Percentiles rank a stretch among this genome's conserved stretches.
phyloP scores from a whole-genome alignment of 805 yeast genomes.

The Citeromyces matritensis region DNA sequence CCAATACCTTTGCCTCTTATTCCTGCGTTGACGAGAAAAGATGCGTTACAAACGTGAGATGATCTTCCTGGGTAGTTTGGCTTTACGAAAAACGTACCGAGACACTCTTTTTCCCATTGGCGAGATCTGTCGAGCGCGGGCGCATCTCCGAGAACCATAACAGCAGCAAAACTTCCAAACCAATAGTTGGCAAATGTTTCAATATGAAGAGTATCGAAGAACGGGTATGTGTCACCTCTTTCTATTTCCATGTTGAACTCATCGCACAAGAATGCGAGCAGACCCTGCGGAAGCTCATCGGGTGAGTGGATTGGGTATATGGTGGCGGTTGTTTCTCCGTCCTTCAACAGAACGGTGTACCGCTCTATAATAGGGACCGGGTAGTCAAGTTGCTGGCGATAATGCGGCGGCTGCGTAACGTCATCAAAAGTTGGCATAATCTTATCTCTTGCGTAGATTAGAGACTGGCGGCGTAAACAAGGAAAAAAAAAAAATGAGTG shows the following conservation, averaged over 20 bases:
- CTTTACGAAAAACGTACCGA: constrained; percentile 74
- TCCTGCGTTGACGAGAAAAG: constrained; percentile 83
- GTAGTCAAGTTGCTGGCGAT: constrained; percentile 24
- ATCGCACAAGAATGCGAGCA: constrained; percentile 71
- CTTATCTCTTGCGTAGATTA: no score
- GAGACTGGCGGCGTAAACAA: no score
- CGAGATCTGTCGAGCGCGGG: constrained; percentile 29
- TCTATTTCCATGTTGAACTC: constrained; percentile 90
- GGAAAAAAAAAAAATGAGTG: no score
- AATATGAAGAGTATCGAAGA: constrained; percentile 62
- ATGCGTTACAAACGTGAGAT: constrained; percentile 84
- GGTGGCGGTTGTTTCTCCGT: constrained; percentile 87
- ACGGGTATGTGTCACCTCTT: constrained; percentile 78
- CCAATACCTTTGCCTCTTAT: constrained; percentile 90
- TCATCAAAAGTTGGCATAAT: constrained; percentile 35
- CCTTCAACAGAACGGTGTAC: constrained; percentile 66
- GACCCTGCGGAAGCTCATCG: constrained; percentile 59
- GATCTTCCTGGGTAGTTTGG: constrained; percentile 91
- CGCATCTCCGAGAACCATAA: constrained; percentile 65
- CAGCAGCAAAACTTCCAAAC: constrained; percentile 78
- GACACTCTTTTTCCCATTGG: constrained; percentile 87
- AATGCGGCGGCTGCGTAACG: constrained; percentile 29
- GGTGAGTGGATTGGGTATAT: constrained; percentile 70
- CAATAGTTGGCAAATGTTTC: constrained; percentile 74
- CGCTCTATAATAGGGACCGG: constrained; percentile 28